Evolutionary conservation across 805 yeast species (phyloP).

Genomic region (Metschnikowia lochheadii): DNA sequence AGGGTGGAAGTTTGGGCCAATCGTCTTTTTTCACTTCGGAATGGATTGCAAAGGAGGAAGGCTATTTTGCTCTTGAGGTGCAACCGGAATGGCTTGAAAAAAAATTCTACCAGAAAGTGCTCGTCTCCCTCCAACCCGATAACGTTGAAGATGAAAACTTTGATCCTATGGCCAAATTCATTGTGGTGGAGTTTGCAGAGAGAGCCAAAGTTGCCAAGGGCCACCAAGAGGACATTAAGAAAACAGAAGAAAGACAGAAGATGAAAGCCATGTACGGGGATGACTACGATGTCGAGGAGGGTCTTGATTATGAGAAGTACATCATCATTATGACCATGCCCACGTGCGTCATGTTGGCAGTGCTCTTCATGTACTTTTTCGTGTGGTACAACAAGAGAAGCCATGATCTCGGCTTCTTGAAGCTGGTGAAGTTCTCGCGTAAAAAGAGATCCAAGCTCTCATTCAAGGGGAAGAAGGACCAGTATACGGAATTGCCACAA

Average conservation of each 20-base stretch:
- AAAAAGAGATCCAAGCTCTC: slow-evolving; percentile 20
- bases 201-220: slow-evolving; percentile 54
- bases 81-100: slow-evolving; percentile 58
- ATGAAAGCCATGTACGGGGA: slow-evolving; percentile 27
- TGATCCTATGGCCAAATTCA: slow-evolving; percentile 42
- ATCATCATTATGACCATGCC: slow-evolving; percentile 68
- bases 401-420: slow-evolving; percentile 41
- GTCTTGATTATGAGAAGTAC: slow-evolving; percentile 51
- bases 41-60: slow-evolving; percentile 62
- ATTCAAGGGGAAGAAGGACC: slow-evolving; percentile 21
- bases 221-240: slow-evolving; percentile 40
- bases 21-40: slow-evolving; percentile 63
- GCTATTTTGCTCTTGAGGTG: slow-evolving; percentile 60
- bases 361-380: slow-evolving; percentile 62
- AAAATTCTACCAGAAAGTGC: slow-evolving; percentile 51
- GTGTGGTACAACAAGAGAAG: slow-evolving; percentile 45
- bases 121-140: slow-evolving; percentile 73
- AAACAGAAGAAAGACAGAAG: slow-evolving; percentile 29
- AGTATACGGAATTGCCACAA: slow-evolving; percentile 33
- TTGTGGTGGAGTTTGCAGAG: slow-evolving; percentile 45
- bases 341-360: slow-evolving; percentile 55
- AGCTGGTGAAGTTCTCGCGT: slow-evolving; percentile 27
- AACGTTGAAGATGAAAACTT: slow-evolving; percentile 63
- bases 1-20: slow-evolving; percentile 32
- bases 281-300: slow-evolving; percentile 42